Percentiles rank a stretch among this genome's conserved stretches.
Evolutionary conservation across 2,329 filamentous ascomycete genomes (phyloP).

Genomic region (Monosporascus sp.): DNA sequence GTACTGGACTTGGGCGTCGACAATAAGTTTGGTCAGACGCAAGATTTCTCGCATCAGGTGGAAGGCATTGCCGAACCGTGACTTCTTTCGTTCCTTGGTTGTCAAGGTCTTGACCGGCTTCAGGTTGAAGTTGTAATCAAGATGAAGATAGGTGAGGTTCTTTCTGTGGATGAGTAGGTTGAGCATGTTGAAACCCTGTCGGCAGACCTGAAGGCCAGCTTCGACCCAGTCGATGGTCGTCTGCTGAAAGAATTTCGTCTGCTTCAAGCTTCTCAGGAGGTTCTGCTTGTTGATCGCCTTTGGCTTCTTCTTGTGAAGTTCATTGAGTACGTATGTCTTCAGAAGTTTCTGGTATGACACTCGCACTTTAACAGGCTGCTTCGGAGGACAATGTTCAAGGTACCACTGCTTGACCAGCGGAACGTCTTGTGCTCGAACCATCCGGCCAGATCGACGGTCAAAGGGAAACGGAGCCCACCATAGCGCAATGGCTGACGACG

Average conservation of each 20-base stretch:
- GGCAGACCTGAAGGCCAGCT: slow-evolving; percentile 94
- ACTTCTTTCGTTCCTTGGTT: slow-evolving; percentile 99
- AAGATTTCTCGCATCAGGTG: slow-evolving; percentile 98
- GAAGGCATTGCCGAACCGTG: slow-evolving; percentile 97
- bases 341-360: slow-evolving; percentile 98
- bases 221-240: slow-evolving; percentile 99
- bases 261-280: slow-evolving; percentile 80
- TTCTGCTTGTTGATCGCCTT: slow-evolving; percentile 96
- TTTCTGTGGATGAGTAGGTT: slow-evolving; percentile 97
- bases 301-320: slow-evolving; percentile 90
- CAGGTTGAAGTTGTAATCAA: slow-evolving; percentile 99
- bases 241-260: slow-evolving; percentile 99
- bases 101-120: slow-evolving; percentile 98
- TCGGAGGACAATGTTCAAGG: slow-evolving; percentile 83
- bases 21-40: slow-evolving; percentile 91
- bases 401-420: slow-evolving; percentile 98
- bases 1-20: slow-evolving; percentile 97
- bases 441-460: slow-evolving; percentile 85
- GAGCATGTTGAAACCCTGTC: slow-evolving; percentile 98
- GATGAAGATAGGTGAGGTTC: slow-evolving; percentile 95
- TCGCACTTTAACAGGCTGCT: slow-evolving; percentile 90
- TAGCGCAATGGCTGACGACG: slow-evolving; percentile 81
- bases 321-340: slow-evolving; percentile 93
- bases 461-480: slow-evolving; percentile 99
- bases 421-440: slow-evolving; percentile 96